Base-by-base conservation (phyloP, 2,329 filamentous ascomycete species). In the Dactylellina leptospora region DNA sequence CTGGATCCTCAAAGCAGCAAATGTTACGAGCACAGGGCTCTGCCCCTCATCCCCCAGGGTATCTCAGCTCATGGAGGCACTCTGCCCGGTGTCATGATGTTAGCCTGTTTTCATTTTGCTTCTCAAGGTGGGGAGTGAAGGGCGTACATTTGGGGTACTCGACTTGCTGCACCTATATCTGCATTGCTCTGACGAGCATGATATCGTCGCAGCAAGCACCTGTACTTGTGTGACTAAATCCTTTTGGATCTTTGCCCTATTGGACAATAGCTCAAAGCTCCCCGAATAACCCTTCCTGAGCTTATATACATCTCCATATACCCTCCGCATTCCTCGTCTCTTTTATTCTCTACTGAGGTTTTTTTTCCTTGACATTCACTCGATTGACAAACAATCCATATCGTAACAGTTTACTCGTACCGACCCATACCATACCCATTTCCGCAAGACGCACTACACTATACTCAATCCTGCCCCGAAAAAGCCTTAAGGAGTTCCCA, bases 341-440 rank as follows among this genome's bases (percentile, higher is more conserved):
- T 45, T 56, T 40, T 38, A 33, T 55, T 66, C 51, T 51, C 30
- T 54, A 47, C 30, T 56, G 51, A 47, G 4, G 30, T 33, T 13
- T 33, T 50, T 60, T 54, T 22, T 55, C 11, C 20, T 50, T 22
- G 22, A 45, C 44, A 51, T 58, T 62, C 47, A 30, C 33, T 38
- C 33, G 33, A 51, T 62, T 62, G 58, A 38, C 48, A 47, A 23
- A 56, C 55, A 53, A 38, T 60, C 36, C 38, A 33, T 30, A 45
- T 71, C 58, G 50, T 71, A 62, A 62, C 58, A 71, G 66, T 60
- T 48, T 51, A 71, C 30, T 63, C 66, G 23, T 72, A 58, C 68
- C 59, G 47, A 64, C 53, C 68, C 68, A 60, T 59, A 58, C 59
- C 59, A 59, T 64, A 59, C 68, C 68, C 38, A 53, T 64, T 64